phyloP scores from a whole-genome alignment of 1,139 yeast genomes.

The Sugiyamaella paludigena region DNA sequence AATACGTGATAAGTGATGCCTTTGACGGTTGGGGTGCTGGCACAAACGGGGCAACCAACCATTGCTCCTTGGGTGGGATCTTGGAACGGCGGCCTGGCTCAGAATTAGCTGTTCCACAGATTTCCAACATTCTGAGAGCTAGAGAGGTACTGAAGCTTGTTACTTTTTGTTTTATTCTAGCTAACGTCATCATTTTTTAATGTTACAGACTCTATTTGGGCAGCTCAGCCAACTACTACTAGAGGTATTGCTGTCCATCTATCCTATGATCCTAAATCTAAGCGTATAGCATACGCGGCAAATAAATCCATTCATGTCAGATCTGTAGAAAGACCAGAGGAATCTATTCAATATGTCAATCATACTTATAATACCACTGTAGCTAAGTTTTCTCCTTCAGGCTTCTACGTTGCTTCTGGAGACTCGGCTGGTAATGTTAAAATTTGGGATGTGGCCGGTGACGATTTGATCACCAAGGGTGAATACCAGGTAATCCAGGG shows the following conservation, averaged over 20 bases:
- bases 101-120: no score
- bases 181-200: no score
- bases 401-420: slow-evolving; percentile 87
- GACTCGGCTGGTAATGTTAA: slow-evolving; percentile 85
- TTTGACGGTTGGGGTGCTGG: no score
- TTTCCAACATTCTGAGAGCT: no score
- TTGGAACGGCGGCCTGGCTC: no score
- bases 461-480: slow-evolving; percentile 66
- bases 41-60: no score
- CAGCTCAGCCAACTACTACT: slow-evolving; percentile 77
- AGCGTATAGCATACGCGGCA: slow-evolving; percentile 72
- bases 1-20: no score
- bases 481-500: slow-evolving; percentile 84
- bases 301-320: slow-evolving; percentile 80
- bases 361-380: slow-evolving; percentile 74
- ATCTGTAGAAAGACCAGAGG: slow-evolving; percentile 53
- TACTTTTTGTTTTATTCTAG: no score
- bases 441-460: slow-evolving; percentile 74
- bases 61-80: no score
- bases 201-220: slow-evolving; percentile 39
- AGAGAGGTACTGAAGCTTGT: no score
- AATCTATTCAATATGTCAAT: slow-evolving; percentile 60
- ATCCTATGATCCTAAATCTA: slow-evolving; percentile 65
- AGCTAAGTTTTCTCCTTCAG: slow-evolving; percentile 85
- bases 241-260: slow-evolving; percentile 70